Percentiles rank a stretch among this genome's conserved stretches.
Evolutionary conservation across 139 green algal species (phyloP).

Genomic region (Chlamydomonas eustigma): DNA sequence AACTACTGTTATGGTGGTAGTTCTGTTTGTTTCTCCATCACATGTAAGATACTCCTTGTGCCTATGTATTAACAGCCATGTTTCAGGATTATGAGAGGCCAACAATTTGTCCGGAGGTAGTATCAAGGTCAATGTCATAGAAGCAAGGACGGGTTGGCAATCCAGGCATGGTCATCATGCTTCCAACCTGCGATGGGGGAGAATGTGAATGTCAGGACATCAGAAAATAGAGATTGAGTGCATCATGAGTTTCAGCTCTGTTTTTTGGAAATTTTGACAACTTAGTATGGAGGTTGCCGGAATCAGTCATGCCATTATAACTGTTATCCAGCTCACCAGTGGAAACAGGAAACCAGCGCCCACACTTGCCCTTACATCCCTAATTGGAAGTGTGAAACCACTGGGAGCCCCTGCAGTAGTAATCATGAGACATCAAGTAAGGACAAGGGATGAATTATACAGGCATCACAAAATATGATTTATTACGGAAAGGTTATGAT

Average conservation of each 20-base stretch:
- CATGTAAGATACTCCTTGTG: too few species aligned
- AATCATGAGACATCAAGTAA: too few species aligned
- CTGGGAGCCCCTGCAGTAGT: slow-evolving; percentile 76
- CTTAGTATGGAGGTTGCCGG: too few species aligned
- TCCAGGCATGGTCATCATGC: slow-evolving; percentile 92
- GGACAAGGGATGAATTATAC: too few species aligned
- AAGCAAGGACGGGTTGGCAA: slow-evolving; percentile 86
- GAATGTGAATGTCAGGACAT: too few species aligned
- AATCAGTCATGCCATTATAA: too few species aligned
- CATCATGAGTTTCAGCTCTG: background rate
- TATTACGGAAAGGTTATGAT: background rate
- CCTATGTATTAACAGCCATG: too few species aligned
- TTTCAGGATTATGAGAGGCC: slow-evolving; percentile 82
- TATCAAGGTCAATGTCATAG: slow-evolving; percentile 88
- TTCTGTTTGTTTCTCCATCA: too few species aligned
- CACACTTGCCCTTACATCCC: slow-evolving; percentile 77
- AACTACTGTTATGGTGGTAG: too few species aligned
- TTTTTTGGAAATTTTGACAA: background rate
- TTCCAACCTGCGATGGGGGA: slow-evolving; percentile 36
- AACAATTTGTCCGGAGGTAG: slow-evolving; percentile 68
- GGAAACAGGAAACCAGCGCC: slow-evolving; percentile 93
- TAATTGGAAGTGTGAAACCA: slow-evolving; percentile 89
- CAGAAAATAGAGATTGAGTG: background rate
- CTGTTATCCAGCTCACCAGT: too few species aligned
- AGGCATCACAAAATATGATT: too few species aligned